phyloP scores from a whole-genome alignment of 768 basidiomycete genomes.

The Podaxis sp. region DNA sequence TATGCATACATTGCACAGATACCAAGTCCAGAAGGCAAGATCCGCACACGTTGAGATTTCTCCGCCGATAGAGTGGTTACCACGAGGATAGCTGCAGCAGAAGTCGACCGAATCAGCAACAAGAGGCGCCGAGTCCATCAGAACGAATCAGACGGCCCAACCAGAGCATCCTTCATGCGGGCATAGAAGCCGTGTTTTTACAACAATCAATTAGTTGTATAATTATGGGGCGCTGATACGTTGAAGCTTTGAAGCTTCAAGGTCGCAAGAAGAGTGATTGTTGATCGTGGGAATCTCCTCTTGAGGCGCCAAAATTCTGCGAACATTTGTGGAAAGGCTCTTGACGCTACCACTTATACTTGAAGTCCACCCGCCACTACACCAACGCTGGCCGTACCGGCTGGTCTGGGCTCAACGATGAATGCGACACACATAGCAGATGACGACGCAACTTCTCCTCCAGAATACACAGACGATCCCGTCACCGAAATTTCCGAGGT shows the following conservation, averaged over 20 bases:
- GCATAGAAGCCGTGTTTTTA: no score
- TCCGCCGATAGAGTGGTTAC: background rate
- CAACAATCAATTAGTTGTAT: no score
- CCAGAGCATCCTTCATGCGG: no score
- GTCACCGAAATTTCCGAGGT: slow-evolving; percentile 10
- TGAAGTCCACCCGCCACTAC: background rate
- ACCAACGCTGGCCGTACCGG: background rate
- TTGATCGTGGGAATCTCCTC: slow-evolving; percentile 5
- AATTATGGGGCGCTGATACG: no score
- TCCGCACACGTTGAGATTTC: background rate
- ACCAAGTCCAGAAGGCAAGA: background rate
- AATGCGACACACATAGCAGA: background rate
- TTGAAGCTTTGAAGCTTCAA: no score
- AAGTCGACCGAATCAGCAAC: no score
- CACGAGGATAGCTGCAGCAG: no score
- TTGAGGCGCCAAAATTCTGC: slow-evolving; percentile 6
- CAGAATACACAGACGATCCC: slow-evolving; percentile 14
- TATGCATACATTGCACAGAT: background rate
- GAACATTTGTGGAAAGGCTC: background rate
- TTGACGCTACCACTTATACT: background rate
- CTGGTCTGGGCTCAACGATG: background rate
- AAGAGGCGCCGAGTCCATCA: no score
- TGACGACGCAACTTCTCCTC: slow-evolving; percentile 3
- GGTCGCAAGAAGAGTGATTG: background rate
- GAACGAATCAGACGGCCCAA: no score